Base-by-base conservation (phyloP, 176 grass and related monocot genomes). In the Panicum miliaceum region DNA sequence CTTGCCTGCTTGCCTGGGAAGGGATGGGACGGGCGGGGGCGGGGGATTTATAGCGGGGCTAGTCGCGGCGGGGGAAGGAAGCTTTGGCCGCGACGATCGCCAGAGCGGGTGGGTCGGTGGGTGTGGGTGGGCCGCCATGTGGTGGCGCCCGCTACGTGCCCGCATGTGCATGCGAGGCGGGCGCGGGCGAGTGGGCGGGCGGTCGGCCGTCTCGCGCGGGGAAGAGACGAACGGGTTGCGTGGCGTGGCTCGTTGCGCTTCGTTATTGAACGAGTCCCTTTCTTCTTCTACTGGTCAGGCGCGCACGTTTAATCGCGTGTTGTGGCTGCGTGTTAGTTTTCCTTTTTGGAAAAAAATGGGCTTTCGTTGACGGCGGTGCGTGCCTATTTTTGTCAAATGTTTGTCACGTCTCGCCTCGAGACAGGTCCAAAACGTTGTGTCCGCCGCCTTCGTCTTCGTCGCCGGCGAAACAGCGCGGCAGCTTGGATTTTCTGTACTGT, bases 41-140 rank as follows among this genome's bases (percentile, higher is more conserved):
- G 2, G 19, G 40, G 42, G 14, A 93, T 93, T 94, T 92, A 93
- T 93, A 92, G 92, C 75, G 18, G 51, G 52, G 86, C 68, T 86
- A 53, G 75, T 73, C 67, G 19, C 67, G 42, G 71, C 64, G 7
- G 7, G 45, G 45, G 45, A 47, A 9, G 45, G 45, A 3, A 35
- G 46, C 15, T 51, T 73, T 76, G 58, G 2, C 22, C 20, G 52
- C 16, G 75, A 67, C 73, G 85, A n/a, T 71, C 42, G 23, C 68
- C 51, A 53, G 42, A 70, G 40, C 45, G 85, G 84, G 61, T 67
- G 41, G n/a, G n/a, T n/a, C n/a, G n/a, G n/a, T n/a, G n/a, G n/a
- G n/a, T n/a, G n/a, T n/a, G n/a, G 60, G 46, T 50, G 61, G 86
- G 72, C 42, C 45, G 68, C 66, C 89, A 87, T 88, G 89, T 77